Evolutionary conservation across 2,329 filamentous ascomycete species (phyloP).

Genomic region (Rachicladosporium sp.): DNA sequence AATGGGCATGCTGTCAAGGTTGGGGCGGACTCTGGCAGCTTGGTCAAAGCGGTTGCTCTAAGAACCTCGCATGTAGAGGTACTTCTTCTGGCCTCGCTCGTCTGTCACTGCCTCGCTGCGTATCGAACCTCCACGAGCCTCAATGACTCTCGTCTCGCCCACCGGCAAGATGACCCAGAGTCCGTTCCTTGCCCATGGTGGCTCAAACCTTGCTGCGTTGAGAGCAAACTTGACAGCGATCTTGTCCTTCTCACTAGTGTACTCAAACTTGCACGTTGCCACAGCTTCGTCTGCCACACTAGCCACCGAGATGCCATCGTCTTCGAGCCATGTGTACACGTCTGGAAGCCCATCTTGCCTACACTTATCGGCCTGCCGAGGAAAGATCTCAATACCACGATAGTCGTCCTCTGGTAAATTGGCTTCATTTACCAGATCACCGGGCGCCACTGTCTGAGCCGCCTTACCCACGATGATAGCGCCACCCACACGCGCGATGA

Average conservation of each 20-base stretch:
- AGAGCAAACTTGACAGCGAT: constrained; percentile 32
- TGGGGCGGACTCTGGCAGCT: no score
- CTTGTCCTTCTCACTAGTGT: constrained; percentile 32
- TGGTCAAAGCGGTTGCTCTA: no score
- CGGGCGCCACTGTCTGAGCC: constrained; percentile 39
- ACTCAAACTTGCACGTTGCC: constrained; percentile 32
- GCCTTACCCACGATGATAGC: constrained; percentile 41
- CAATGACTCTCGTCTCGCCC: constrained; percentile 35
- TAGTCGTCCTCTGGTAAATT: constrained; percentile 41
- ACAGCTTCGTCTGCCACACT: constrained; percentile 20
- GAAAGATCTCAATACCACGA: constrained; percentile 46
- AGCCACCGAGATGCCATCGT: constrained; percentile 42
- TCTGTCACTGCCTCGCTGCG: no score
- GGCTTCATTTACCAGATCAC: constrained; percentile 35
- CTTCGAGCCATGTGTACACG: constrained; percentile 42
- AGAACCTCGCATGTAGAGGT: no score
- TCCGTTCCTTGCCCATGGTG: constrained; percentile 34
- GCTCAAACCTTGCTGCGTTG: constrained; percentile 30
- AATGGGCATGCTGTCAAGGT: no score
- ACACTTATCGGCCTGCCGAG: constrained; percentile 27
- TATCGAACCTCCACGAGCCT: no score
- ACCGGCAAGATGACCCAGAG: constrained; percentile 39
- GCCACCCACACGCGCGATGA: constrained; percentile 43
- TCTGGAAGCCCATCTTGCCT: constrained; percentile 21
- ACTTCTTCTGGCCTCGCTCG: no score